Evolutionary conservation across 441 rosid species (phyloP).

Genomic region (Daphne laureola): DNA sequence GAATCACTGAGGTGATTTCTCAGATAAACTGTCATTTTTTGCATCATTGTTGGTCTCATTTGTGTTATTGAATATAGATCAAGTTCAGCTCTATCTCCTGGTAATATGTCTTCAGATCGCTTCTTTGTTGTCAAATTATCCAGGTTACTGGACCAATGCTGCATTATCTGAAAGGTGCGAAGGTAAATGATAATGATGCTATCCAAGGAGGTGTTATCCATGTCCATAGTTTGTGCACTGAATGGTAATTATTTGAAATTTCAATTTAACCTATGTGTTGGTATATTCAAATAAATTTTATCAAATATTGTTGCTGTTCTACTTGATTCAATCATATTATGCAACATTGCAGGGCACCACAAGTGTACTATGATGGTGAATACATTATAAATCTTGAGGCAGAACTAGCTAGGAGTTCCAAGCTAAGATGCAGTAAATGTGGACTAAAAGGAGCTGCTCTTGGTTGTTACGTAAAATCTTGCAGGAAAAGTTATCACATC

Average conservation of each 20-base stretch:
- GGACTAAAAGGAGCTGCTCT: conserved; percentile 79
- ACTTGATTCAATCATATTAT: neutral
- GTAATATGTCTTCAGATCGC: neutral
- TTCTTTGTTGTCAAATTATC: conserved; percentile 2
- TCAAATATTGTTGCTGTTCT: neutral
- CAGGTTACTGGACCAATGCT: conserved; percentile 74
- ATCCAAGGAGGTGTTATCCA: conserved; percentile 40
- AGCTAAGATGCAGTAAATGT: conserved; percentile 69
- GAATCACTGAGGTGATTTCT: conserved; percentile 43
- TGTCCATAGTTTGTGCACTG: conserved; percentile 64
- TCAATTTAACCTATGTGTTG: neutral
- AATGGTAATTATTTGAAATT: conserved; percentile 44
- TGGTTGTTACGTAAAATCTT: conserved; percentile 71
- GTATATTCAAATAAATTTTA: no score
- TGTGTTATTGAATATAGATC: neutral
- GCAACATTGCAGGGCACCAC: conserved; percentile 65
- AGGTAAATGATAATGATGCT: conserved; percentile 44
- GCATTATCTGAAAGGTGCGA: conserved; percentile 47
- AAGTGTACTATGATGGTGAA: conserved; percentile 57
- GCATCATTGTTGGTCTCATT: neutral
- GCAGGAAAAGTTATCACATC: conserved; percentile 75
- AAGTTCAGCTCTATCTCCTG: neutral
- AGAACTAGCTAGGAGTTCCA: conserved; percentile 72
- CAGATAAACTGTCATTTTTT: neutral
- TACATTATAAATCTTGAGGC: conserved; percentile 55